Evolutionary conservation across 73 alveolate genomes (phyloP), one percentile per base, ranked within the genome.

Genomic region (Symbiodinium natans): DNA sequence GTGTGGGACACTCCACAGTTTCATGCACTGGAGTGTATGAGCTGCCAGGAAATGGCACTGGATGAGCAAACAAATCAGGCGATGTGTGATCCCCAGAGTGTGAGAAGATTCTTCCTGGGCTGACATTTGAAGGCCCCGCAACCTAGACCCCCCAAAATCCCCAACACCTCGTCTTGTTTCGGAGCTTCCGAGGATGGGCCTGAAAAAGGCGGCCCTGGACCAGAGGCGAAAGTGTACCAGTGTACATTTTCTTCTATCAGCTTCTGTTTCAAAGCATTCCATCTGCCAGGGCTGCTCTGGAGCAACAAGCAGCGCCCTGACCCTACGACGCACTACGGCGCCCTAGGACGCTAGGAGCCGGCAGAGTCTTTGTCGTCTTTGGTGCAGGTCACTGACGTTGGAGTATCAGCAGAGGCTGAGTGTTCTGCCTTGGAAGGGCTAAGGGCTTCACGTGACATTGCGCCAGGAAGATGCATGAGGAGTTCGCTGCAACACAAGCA

Each of bases 1-100:
- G 83, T 63, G 23, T 7, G 48, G 74, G 52, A 7, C 31, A 46
- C 59, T 15, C 34, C 75, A 9, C 59, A 46, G 56, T n/a, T 31
- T 31, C 11, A 6, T 33, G 48, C 48, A 0, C 3, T 6, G 3
- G 42, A 29, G 23, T 74, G 85, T 6, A 3, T 17, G 85, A 74
- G 42, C 83, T 19, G 83, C 10, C 86, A 88, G 95, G 95, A 88
- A 25, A 88, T 88, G 95, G 95, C 95, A 3, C 46, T 88, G 85
- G 95, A 88, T 63, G 95, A 88, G 95, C 95, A 88, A 46, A 88
- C 95, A 23, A 88, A 88, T 33, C 95, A 88, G 21, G 95, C 95
- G 33, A 56, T 88, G 95, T 29, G 36, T 6, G 54, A 21, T 31
- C 2, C 94, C 38, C 63, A 86, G 94, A 19, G 68, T 5, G 21